phyloP scores from a whole-genome alignment of 2,329 filamentous ascomycete genomes.

The Sporothrix curviconia region DNA sequence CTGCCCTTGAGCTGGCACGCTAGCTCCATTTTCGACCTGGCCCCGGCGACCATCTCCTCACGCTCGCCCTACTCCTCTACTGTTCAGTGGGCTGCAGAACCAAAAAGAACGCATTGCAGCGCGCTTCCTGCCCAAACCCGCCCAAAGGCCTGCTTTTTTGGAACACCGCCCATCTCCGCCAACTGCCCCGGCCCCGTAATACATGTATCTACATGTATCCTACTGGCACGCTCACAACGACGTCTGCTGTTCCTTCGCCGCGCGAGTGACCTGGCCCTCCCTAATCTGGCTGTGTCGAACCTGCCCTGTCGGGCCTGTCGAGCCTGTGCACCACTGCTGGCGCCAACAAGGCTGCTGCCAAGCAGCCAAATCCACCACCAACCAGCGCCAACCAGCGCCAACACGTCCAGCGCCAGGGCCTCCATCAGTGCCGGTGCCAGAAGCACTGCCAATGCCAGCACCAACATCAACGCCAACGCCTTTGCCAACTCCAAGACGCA shows the following conservation, averaged over 20 bases:
- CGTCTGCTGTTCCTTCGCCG: constrained; percentile 8
- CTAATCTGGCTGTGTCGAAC: neutral
- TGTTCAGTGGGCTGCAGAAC: neutral
- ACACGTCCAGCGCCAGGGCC: too few species aligned
- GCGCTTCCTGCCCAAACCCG: too few species aligned
- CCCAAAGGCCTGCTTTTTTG: neutral
- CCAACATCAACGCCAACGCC: neutral
- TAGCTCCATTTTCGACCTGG: constrained; percentile 8
- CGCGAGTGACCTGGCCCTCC: neutral
- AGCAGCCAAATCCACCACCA: too few species aligned
- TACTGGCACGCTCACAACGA: constrained; percentile 3
- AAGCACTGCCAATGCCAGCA: too few species aligned
- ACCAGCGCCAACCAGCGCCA: neutral
- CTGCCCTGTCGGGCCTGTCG: too few species aligned
- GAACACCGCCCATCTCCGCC: neutral
- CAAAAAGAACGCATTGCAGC: neutral
- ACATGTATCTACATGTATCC: too few species aligned
- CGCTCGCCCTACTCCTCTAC: neutral
- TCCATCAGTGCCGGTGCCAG: too few species aligned
- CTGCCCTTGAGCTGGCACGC: neutral
- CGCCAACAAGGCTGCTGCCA: neutral
- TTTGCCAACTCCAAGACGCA: neutral
- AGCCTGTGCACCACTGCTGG: neutral
- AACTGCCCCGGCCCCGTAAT: constrained; percentile 2
- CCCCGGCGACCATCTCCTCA: neutral